Percentiles rank a stretch among this genome's conserved stretches.
These are phyloP conservation scores for Basidioascus undulatus DNA, from an alignment of 768 basidiomycete species.

Conservation along the genomic window DNA sequence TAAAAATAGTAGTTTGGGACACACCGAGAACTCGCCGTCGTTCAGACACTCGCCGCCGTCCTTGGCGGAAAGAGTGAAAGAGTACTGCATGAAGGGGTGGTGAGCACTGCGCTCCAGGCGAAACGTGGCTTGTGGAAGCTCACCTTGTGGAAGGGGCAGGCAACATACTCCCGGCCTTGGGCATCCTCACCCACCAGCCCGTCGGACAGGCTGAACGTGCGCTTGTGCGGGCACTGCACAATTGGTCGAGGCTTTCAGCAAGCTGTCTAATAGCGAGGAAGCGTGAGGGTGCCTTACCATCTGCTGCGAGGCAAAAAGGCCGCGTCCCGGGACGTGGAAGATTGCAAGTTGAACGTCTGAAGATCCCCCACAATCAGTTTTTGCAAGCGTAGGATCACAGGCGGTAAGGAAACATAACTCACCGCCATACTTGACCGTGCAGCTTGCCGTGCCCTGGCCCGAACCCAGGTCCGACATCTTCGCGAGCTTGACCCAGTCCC, in stretches of 20 bases:
- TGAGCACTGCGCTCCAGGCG: no score
- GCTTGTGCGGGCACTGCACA: constrained; percentile 25
- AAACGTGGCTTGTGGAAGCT: constrained; percentile 12
- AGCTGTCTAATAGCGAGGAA: background rate
- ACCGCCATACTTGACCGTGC: constrained; percentile 38
- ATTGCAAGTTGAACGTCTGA: constrained; percentile 38
- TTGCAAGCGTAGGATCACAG: no score
- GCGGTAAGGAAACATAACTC: no score
- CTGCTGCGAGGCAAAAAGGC: constrained; percentile 44
- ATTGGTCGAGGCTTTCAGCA: background rate
- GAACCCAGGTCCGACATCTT: constrained; percentile 27
- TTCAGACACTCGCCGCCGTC: constrained; percentile 33
- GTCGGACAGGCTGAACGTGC: constrained; percentile 45
- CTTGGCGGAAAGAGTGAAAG: constrained; percentile 12
- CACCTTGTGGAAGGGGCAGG: constrained; percentile 16
- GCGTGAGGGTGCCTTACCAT: constrained; percentile 16
- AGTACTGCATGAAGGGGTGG: background rate
- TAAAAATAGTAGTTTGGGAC: no score
- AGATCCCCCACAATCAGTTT: no score
- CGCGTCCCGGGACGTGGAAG: constrained; percentile 34
- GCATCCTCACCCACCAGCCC: constrained; percentile 38
- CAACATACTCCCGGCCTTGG: constrained; percentile 26
- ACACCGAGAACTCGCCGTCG: constrained; percentile 33
- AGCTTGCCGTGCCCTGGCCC: constrained; percentile 13
- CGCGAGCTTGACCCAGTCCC: constrained; percentile 34